phyloP scores from a whole-genome alignment of 2,329 filamentous ascomycete species.

The Juglanconis juglandina region DNA sequence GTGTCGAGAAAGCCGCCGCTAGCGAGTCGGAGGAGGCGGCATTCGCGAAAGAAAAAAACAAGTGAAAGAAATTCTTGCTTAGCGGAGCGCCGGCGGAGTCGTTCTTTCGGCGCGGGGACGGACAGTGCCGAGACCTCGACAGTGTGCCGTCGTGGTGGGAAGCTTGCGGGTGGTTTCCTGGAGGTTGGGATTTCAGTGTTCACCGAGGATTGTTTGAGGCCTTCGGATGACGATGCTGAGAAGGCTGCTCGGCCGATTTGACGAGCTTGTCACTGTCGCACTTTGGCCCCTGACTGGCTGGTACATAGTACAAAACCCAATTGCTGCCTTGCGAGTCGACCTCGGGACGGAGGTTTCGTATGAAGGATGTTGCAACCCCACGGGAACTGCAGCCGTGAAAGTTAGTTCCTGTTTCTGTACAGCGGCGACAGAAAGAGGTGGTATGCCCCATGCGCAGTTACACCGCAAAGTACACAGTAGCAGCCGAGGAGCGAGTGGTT shows the following conservation, averaged over 20 bases:
- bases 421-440: neutral
- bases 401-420: neutral
- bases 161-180: neutral
- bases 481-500: neutral
- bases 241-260: neutral
- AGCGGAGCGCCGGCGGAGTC: slow-evolving; percentile 7
- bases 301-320: neutral
- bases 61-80: slow-evolving; percentile 1
- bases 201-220: neutral
- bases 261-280: neutral
- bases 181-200: neutral
- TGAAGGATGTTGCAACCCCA: neutral
- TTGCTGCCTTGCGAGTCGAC: neutral
- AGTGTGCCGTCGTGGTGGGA: neutral
- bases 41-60: neutral
- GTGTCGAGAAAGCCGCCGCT: slow-evolving; percentile 3
- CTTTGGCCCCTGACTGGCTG: neutral
- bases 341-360: neutral
- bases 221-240: neutral
- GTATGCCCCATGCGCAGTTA: neutral
- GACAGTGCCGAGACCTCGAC: slow-evolving; percentile 13
- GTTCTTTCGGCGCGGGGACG: neutral
- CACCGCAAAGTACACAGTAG: neutral
- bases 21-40: slow-evolving; percentile 2
- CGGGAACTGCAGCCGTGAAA: neutral